Evolutionary conservation across 2,329 filamentous ascomycete species (phyloP), one percentile per base, ranked within the genome.

Genomic region (Annulohypoxylon truncatum): DNA sequence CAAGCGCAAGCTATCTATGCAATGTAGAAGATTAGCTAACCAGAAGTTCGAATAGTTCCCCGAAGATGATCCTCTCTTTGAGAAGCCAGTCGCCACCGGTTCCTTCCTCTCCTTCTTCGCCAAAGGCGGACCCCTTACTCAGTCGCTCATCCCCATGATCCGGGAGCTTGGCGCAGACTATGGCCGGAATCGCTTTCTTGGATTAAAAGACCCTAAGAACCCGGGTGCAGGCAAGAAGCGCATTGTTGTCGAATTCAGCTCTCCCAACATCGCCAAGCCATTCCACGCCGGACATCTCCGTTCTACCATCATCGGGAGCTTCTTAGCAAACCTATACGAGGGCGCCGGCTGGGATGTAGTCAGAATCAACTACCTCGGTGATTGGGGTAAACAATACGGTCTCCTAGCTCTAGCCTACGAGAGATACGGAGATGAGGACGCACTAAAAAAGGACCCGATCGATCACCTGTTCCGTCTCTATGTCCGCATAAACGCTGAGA

Each of bases 101-200:
- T 87, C 88, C 50, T 94, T 92, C 74, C 80, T 97, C 40, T 87
- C 89, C 72, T 95, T 97, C 82, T 94, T 90, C 83, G 91, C 94
- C 85, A 92, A 91, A 80, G 82, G 87, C n/a, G 83, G 81, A 2
- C 86, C 89, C 12, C 85, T 96, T 46, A 83, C 87, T 55, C 81
- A 87, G 66, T 79, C 92, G 35, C 83, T 94, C 28, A 80, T 96
- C 51, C 91, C 92, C 35, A 84, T 87, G 72, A 89, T 96, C 66
- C 87, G 91, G 61, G 82, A 86, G 70, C 84, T 87, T 52, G 87
- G 87, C 67, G 69, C 77, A 8, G 79, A 82, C 20, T 97, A 87
- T 75, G 92, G 92, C 66, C 85, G 84, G 77, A 90, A 92, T 80
- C 82, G 82, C 61, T 82, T 81, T 40, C 77, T 87, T 18, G 90